Evolutionary conservation across 176 grass and related monocot species (phyloP), one percentile per base, ranked within the genome.

Genomic region (Tillandsia leiboldiana): DNA sequence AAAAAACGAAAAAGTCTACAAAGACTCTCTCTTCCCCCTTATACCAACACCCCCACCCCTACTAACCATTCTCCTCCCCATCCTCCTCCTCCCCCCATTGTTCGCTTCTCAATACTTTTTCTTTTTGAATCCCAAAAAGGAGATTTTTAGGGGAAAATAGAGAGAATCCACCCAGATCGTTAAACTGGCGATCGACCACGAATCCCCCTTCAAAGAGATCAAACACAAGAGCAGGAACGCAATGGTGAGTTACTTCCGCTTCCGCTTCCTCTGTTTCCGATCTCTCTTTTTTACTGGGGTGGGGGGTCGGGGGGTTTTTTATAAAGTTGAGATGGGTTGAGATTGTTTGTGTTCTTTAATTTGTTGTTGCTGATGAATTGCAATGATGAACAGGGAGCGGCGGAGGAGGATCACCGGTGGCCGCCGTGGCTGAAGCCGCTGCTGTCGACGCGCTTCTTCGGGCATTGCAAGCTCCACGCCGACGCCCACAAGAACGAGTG

Each of bases 381-480:
- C 23, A 65, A n/a, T 1, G 11, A 50, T 26, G 47, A 69, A 72
- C 12, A 80, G 76, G 79, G 63, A 71, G 65, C 8, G 50, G 82
- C 70, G 73, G 66, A 29, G 79, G 79, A 74, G 66, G 85, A 81
- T 76, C 76, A 78, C 74, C 75, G 84, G 72, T 87, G 86, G 93
- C 93, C 89, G 61, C 84, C 86, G 68, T 97, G 93, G 93, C 77
- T 97, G 76, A 80, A 75, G 79, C 89, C 93, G 68, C 72, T 97
- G 74, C 89, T 97, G 83, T 27, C 81, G 8, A 85, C 93, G 49
- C 78, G 67, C 50, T 97, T 97, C 93, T 97, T 97, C 81, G 83
- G 80, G 67, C 94, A 99, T 90, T 99, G 94, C 89, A 75, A 82
- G 63, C 65, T 67, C 27, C 93, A 97, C 77, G 78, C 72, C 0